These are phyloP conservation scores for Penicillium silybi DNA, from an alignment of 495 filamentous ascomycete species.

Conservation along the genomic window DNA sequence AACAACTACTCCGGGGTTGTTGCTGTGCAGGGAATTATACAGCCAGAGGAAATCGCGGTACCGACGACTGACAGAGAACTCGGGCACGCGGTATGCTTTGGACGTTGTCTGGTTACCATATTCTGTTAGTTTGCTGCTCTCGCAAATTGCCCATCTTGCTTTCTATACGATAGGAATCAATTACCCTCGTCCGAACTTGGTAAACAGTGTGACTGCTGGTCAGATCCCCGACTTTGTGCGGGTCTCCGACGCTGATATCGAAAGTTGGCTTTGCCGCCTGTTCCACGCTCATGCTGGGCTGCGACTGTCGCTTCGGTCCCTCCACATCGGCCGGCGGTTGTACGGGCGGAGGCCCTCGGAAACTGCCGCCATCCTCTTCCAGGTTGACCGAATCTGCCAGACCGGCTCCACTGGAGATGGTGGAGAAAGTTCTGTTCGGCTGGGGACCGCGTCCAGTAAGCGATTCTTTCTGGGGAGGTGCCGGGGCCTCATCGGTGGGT, in stretches of 20 bases:
- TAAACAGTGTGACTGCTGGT: conserved; percentile 98
- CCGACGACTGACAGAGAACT: conserved; percentile 87
- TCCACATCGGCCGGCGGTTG: conserved; percentile 52
- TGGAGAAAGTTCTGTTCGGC: conserved; percentile 45
- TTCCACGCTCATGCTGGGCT: conserved; percentile 82
- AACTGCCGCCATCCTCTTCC: conserved; percentile 59
- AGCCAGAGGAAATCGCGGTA: conserved; percentile 98
- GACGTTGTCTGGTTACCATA: conserved; percentile 69
- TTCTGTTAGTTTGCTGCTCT: conserved; percentile 14
- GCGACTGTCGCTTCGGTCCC: conserved; percentile 54
- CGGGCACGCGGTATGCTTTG: conserved; percentile 85
- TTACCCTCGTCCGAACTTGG: conserved; percentile 87
- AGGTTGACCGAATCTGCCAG: conserved; percentile 60
- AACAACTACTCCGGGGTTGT: conserved; percentile 92
- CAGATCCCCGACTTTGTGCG: conserved; percentile 94
- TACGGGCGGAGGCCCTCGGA: conserved; percentile 69
- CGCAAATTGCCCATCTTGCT: not conserved
- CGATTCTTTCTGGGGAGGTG: conserved; percentile 83
- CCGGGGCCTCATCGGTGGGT: conserved; percentile 66
- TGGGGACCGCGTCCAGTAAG: conserved; percentile 56
- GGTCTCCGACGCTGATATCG: conserved; percentile 90
- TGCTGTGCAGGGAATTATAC: conserved; percentile 87
- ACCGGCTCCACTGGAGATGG: conserved; percentile 42
- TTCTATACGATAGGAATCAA: not conserved
- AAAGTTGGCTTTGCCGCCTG: conserved; percentile 89